Evolutionary conservation across 192 early-diverging fungal genomes (phyloP), one percentile per base, ranked within the genome.

Genomic region (Funneliformis mosseae): DNA sequence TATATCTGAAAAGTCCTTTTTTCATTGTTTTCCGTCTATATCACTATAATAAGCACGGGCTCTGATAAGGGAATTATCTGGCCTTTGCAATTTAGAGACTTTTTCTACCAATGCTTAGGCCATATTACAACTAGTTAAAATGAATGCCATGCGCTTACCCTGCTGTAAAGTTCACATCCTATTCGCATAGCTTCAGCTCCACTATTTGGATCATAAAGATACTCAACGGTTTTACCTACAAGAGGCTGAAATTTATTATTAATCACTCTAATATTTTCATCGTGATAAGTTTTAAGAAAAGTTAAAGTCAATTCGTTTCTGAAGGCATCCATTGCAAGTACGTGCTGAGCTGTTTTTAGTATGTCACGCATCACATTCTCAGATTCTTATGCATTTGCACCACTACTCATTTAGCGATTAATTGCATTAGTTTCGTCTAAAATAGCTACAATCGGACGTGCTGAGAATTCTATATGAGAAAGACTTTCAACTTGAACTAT

Each of bases 101-200:
- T 73, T 50, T 73, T 73, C 23, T 39, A 70, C 68, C 1, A 70
- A 70, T 39, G 68, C 68, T 70, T 27, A 4, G 28, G 68, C 25
- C 68, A 70, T 70, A 25, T 5, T 39, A 4, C n/a, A 25, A 21
- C 68, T 39, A 3, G 68, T 70, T 38, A 39, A 5, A 38, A 70
- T 28, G 6, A 70, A 70, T 70, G 25, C 68, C 68, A 70, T 33
- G 9, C 25, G 68, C 28, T 70, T 70, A 8, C 7, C 68, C 41
- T 70, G 68, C 68, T 70, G 16, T 28, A 70, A 70, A 39, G 8
- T 3, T 70, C 68, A 70, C 3, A 70, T 42, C 68, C 68, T 70
- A 70, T 70, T 70, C 25, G 71, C 71, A 73, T 73, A 48, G 43
- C 71, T 73, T 73, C 43, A 46, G 71, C 71, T 48, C 41, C 71